Evolutionary conservation across 2,329 filamentous ascomycete species (phyloP), one percentile per base, ranked within the genome.

Genomic region (Chrysosporium queenslandicum): DNA sequence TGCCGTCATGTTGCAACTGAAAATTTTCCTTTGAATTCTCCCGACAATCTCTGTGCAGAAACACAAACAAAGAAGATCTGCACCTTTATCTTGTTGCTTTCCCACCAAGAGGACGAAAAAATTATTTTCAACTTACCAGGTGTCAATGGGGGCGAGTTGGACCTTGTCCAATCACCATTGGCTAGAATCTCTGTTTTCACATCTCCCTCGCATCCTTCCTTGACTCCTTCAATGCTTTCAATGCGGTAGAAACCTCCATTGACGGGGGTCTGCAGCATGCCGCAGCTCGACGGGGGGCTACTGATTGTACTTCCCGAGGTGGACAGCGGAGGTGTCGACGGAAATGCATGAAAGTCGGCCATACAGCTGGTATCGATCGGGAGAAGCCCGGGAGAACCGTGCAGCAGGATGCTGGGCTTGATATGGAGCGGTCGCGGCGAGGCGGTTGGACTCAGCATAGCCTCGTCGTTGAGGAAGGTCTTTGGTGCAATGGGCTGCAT

Each of bases 261-360:
- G 67, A 90, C 75, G 2, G 89, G 88, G n/a, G 88, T 94, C 58
- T 86, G 83, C 53, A 94, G 71, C 58, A 88, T 73, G 57, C 89
- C 87, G 65, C 77, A 84, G 68, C 78, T 84, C 57, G 85, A 85
- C 48, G 78, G 79, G 27, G 91, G 88, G 77, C 88, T 95, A 74
- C 87, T 88, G 63, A 88, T 85, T 53, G 80, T 82, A 75, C 89
- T 95, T 59, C 86, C 85, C 27, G 87, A 85, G 2, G 86, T 83
- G 4, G 90, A 95, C 62, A 96, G 77, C 42, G 89, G 86, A 46
- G 90, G 90, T 18, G 90, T 96, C 6, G 87, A 83, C 30, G 90
- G 90, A 64, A 87, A 87, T 70, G 83, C 86, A 58, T 81, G 78
- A 60, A 75, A 70, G 54, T 84, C 80, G 60, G 82, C 77, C 61